These are phyloP conservation scores for Juncus effusus DNA, from an alignment of 176 grass and related monocot species.

Conservation along the genomic window DNA sequence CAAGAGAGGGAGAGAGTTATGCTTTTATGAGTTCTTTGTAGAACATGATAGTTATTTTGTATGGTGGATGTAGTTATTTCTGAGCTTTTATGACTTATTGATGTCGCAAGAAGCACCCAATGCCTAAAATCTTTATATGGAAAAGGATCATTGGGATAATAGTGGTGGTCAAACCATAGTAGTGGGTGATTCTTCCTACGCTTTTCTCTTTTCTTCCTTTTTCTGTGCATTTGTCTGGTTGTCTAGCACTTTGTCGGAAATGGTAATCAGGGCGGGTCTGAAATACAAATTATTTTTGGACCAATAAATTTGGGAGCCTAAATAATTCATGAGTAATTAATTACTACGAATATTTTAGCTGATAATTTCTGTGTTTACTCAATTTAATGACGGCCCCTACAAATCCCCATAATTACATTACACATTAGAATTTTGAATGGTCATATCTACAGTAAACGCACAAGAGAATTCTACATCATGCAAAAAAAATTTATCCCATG, in stretches of 20 bases:
- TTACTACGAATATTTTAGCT: no score
- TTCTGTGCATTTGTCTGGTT: slow-evolving; percentile 13
- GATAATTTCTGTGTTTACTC: no score
- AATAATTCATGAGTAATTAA: no score
- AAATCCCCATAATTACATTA: no score
- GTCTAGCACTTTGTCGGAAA: slow-evolving; percentile 21
- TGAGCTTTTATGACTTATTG: slow-evolving; percentile 9
- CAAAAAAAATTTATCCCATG: no score
- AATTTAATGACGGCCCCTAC: no score
- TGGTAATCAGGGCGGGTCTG: slow-evolving; percentile 4
- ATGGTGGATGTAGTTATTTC: slow-evolving; percentile 27
- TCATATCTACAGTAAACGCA: no score
- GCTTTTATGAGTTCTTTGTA: slow-evolving; percentile 25
- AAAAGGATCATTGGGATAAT: slow-evolving; percentile 16
- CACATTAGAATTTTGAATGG: no score
- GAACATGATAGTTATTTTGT: slow-evolving; percentile 22
- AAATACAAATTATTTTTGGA: background rate
- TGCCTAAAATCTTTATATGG: no score
- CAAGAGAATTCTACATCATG: no score
- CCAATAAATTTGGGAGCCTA: background rate
- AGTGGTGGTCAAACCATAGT: slow-evolving; percentile 28
- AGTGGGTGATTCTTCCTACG: background rate
- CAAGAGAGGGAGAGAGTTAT: slow-evolving; percentile 17
- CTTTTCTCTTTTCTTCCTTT: background rate
- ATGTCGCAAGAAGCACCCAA: background rate